Evolutionary conservation across 768 basidiomycete genomes (phyloP).

Genomic region (Serpula lacrymans): DNA sequence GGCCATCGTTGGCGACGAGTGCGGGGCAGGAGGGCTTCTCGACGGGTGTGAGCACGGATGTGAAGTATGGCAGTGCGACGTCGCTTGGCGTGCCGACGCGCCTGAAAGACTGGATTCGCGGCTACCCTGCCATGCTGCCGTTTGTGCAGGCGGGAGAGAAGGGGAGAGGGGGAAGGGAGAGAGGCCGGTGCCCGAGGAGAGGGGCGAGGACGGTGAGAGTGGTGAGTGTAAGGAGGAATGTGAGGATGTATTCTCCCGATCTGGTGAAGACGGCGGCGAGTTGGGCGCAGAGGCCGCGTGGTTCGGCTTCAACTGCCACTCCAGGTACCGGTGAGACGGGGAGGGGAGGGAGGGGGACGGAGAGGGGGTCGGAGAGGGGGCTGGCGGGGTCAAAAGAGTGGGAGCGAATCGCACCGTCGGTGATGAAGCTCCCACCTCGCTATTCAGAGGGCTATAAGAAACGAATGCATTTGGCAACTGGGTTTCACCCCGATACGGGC

Average conservation of each 20-base stretch:
- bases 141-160: conserved; percentile 48
- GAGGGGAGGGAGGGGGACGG: not conserved
- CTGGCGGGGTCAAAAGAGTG: conserved; percentile 69
- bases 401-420: conserved; percentile 65
- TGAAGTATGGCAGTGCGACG: conserved; percentile 46
- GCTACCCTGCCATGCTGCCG: conserved; percentile 81
- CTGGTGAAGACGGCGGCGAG: conserved; percentile 63
- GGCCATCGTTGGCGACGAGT: conserved; percentile 22
- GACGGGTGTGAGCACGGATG: conserved; percentile 30
- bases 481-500: conserved; percentile 50
- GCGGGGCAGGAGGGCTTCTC: too few species aligned
- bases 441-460: conserved; percentile 78
- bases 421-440: conserved; percentile 56
- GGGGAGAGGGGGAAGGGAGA: conserved; percentile 42
- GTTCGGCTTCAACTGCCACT: conserved; percentile 6
- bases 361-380: conserved; percentile 31
- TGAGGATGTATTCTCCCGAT: conserved; percentile 85
- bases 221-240: conserved; percentile 72
- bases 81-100: conserved; percentile 74
- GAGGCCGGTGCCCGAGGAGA: conserved; percentile 63
- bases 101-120: conserved; percentile 89
- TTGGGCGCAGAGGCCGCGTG: conserved; percentile 41
- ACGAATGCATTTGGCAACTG: conserved; percentile 64
- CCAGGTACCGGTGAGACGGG: conserved; percentile 7
- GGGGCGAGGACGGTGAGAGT: conserved; percentile 79